Evolutionary conservation across 768 basidiomycete species (phyloP), one percentile per base, ranked within the genome.

Genomic region (Neoboletus magnificus): DNA sequence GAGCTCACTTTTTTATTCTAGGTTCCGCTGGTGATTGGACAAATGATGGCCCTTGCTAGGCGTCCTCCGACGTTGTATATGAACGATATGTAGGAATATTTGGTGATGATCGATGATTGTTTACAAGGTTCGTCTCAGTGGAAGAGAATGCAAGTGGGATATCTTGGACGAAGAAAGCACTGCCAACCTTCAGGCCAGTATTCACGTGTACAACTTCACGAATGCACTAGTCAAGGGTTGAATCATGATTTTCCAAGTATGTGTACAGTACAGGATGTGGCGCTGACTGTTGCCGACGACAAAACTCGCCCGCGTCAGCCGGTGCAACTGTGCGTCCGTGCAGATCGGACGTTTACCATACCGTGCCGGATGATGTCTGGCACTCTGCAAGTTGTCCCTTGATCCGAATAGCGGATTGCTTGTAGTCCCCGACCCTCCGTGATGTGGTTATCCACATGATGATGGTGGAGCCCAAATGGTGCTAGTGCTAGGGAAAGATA

Each of bases 11-110:
- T 40, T 47, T 30, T 37, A n/a, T 46, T 52, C n/a, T 47, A 84
- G 82, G 79, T 41, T 25, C 74, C 35, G 74, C 77, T 20, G 79
- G 77, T 52, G 81, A 76, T 44, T 86, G 84, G 84, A 72, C 76
- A 37, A 78, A 85, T 59, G 73, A 82, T 67, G 84, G 84, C 16
- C 63, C 76, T 51, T 87, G 86, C 68, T 59, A 68, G 55, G 32
- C 20, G 15, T 9, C 33, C 22, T 27, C 35, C 29, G 16, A 33
- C 20, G n/a, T 27, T 44, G 30, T 20, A 25, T 48, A 41, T 29
- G 32, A 42, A 48, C 4, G 36, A n/a, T 22, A 23, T 47, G 48
- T 55, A 47, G 25, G 23, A 36, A 48, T 41, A 20, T 36, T 25
- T n/a, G 23, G 33, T 35, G 37, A 60, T n/a, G 18, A 44, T 22